Conservation (phyloP, 2,329 filamentous ascomycete genomes). For the Colletotrichum sp. region DNA sequence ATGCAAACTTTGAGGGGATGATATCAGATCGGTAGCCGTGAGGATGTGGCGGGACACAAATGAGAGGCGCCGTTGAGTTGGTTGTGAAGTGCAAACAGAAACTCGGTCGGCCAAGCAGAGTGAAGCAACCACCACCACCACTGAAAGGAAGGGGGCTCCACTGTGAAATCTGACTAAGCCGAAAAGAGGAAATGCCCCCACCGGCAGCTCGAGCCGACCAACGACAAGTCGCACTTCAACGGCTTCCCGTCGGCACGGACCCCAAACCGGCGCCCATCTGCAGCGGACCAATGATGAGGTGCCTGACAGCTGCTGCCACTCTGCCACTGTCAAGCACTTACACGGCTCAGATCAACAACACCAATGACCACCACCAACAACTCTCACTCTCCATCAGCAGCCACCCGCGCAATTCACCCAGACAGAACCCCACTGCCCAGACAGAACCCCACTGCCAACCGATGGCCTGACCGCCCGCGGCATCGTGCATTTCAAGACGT, state of each 20-base stretch:
- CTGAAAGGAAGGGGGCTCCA: neutral
- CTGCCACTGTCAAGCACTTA: neutral
- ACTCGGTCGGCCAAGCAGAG: neutral
- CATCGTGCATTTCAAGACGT: neutral
- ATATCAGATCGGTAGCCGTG: neutral
- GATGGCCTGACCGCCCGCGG: neutral
- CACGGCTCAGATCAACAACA: neutral
- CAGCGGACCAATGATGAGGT: neutral
- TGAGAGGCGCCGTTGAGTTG: neutral
- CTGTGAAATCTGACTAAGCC: neutral
- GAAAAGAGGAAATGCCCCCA: neutral
- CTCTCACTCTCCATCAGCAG: neutral
- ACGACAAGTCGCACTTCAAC: neutral
- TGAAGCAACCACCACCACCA: neutral
- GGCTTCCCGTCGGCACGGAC: neutral
- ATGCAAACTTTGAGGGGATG: neutral
- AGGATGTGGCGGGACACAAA: neutral
- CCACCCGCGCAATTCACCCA: neutral
- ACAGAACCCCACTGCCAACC: neutral
- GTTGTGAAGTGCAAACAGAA: conserved; percentile 16
- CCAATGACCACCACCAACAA: neutral
- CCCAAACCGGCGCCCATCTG: neutral
- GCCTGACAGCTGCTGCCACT: neutral
- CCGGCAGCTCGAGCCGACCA: neutral
- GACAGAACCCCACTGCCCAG: neutral